These are phyloP conservation scores for Kurtzmaniella quercitrusa DNA, from an alignment of 1,139 yeast species.

Conservation along the genomic window DNA sequence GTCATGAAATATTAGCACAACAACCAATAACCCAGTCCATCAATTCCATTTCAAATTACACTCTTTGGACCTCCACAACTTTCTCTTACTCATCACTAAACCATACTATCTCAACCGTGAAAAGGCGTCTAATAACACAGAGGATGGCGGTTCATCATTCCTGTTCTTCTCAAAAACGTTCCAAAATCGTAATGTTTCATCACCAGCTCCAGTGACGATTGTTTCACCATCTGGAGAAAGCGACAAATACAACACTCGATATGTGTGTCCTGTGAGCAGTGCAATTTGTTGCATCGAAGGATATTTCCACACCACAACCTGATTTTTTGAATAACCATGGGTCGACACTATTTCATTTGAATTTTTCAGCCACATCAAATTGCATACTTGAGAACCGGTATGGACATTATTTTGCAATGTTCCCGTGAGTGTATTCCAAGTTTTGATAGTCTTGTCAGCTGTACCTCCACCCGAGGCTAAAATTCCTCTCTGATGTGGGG, in stretches of 20 bases:
- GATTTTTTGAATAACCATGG: constrained; percentile 91
- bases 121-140: constrained; percentile 73
- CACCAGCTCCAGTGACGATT: constrained; percentile 99
- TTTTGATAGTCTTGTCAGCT: constrained; percentile 83
- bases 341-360: constrained; percentile 92
- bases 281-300: constrained; percentile 93
- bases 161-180: constrained; percentile 78
- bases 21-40: no score
- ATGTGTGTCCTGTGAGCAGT: constrained; percentile 90
- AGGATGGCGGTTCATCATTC: constrained; percentile 52
- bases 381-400: constrained; percentile 96
- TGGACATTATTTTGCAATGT: constrained; percentile 70
- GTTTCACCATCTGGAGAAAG: constrained; percentile 97
- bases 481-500: constrained; percentile 92
- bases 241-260: constrained; percentile 83
- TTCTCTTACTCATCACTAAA: background rate
- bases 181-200: constrained; percentile 94
- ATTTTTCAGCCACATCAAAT: constrained; percentile 87
- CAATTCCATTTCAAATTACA: no score
- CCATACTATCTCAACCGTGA: constrained; percentile 58
- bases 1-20: no score
- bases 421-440: constrained; percentile 91
- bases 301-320: constrained; percentile 91
- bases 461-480: constrained; percentile 98
- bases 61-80: background rate